Base-by-base conservation (phyloP, 163 green algal genomes). In the Scenedesmus sp. region DNA sequence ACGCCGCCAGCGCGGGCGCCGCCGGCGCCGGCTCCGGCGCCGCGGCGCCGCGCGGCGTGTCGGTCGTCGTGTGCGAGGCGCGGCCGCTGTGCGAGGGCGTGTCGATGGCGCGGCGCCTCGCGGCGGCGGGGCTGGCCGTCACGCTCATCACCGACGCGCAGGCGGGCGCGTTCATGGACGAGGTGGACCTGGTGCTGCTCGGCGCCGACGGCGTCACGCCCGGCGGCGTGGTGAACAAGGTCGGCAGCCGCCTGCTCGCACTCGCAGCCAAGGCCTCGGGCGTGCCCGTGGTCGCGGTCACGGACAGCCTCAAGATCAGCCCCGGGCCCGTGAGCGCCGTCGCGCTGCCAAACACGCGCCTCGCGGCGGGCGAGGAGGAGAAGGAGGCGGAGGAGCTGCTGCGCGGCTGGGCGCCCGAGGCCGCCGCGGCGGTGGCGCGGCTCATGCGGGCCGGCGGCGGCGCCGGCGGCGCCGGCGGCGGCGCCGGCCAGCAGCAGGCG, bases 81-180 rank as follows among this genome's bases (percentile, higher is more conserved):
- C 81, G 84, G 67, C 84, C 84, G 33, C 63, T 88, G 63, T 86
- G 53, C 33, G 84, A 88, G 53, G 84, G 84, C 31, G 81, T 85
- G 5, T 1, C 31, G 0, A 54, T 82, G 34, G 84, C 81, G 4
- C 34, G 54, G 31, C 34, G 54, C 26, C 60, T 82, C 60, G 79
- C 74, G 14, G 62, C 54, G 20, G 83, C 80, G 10, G 81, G 81
- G 0, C 20, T 78, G 10, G 48, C 83, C 0, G 57, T 78, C 4
- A 82, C 60, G 9, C 20, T 88, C n/a, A 85, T 88, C 54, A 88
- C 84, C 24, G 84, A 88, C 58, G 81, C 84, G 22, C 81, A 86
- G 65, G 81, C 76, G 33, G 75, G 42, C 0, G 29, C 82, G 47
- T 88, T 83, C 44, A 34, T 85, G 20, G 18, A 60, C 2, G 18